Conservation (phyloP, 441 rosid species). For the Codiaeum variegatum region DNA sequence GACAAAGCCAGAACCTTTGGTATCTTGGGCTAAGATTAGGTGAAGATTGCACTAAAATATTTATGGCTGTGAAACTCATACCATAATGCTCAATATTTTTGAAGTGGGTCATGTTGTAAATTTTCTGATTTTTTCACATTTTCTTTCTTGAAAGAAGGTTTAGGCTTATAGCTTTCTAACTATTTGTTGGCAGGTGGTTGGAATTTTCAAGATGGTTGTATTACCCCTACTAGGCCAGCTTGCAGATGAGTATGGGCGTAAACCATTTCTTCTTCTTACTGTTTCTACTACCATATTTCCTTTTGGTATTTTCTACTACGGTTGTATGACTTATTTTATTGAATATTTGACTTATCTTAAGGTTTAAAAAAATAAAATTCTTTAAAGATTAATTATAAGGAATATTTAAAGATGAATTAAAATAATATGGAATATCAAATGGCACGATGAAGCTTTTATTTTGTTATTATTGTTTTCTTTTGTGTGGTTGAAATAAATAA, state of each 20-base stretch:
- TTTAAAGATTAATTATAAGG: too few relatives aligned
- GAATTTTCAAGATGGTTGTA: conserved; percentile 57
- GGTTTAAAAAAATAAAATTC: too few relatives aligned
- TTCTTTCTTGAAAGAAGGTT: neutral
- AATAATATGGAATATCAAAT: too few relatives aligned
- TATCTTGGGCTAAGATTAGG: neutral
- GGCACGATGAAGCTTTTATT: too few relatives aligned
- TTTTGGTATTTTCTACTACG: conserved; percentile 44
- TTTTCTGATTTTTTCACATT: neutral
- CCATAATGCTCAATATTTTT: neutral
- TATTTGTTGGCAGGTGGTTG: conserved; percentile 41
- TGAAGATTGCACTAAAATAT: neutral
- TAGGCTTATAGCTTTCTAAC: neutral
- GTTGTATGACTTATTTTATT: too few relatives aligned
- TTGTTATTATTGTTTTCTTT: too few relatives aligned
- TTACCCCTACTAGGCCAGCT: conserved; percentile 55
- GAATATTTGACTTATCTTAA: too few relatives aligned
- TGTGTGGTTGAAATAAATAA: too few relatives aligned
- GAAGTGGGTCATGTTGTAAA: neutral
- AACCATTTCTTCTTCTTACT: conserved; percentile 44
- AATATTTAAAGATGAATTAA: too few relatives aligned
- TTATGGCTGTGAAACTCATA: neutral
- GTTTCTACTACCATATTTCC: conserved; percentile 47
- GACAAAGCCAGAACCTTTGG: too few relatives aligned
- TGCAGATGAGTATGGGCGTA: conserved; percentile 56